A percentile compares a stretch with the other conserved stretches of the same genome.
phyloP scores from a whole-genome alignment of 1,284 basidiomycete species.

The Microbotryum intermedium region DNA sequence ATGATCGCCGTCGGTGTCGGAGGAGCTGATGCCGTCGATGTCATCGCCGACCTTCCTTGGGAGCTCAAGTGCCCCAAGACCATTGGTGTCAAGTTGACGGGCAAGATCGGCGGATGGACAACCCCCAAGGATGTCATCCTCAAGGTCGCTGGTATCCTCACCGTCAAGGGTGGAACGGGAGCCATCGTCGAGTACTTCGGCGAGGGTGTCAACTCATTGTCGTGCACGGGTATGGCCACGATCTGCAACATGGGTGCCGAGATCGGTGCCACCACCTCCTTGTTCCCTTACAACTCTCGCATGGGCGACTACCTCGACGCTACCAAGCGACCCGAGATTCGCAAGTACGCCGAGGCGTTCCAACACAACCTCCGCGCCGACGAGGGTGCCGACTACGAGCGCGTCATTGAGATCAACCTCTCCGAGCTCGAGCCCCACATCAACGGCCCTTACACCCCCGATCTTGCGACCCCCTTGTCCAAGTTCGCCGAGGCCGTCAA shows the following conservation, averaged over 20 bases:
- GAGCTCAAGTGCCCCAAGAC: slow-evolving; percentile 99
- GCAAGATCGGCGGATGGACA: slow-evolving; percentile 93
- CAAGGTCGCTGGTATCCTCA: slow-evolving; percentile 93
- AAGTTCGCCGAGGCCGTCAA: slow-evolving; percentile 86
- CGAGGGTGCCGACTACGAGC: slow-evolving; percentile 84
- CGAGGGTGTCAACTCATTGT: slow-evolving; percentile 88
- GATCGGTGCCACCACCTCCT: slow-evolving; percentile 95
- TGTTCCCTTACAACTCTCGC: slow-evolving; percentile 97
- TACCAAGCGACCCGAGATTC: slow-evolving; percentile 82
- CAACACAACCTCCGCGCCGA: slow-evolving; percentile 87
- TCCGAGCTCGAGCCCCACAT: slow-evolving; percentile 96
- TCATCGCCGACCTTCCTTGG: slow-evolving; percentile 96
- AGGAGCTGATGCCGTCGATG: slow-evolving; percentile 98
- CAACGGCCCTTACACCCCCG: slow-evolving; percentile 97
- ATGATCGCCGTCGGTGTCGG: slow-evolving; percentile 99
- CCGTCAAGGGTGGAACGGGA: slow-evolving; percentile 95
- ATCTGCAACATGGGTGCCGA: slow-evolving; percentile 99
- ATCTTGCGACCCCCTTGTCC: slow-evolving; percentile 91
- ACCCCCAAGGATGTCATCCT: slow-evolving; percentile 96
- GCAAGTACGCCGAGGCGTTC: slow-evolving; percentile 82
- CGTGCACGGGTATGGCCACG: slow-evolving; percentile 98
- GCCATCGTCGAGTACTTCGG: slow-evolving; percentile 94
- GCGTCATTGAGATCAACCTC: slow-evolving; percentile 88
- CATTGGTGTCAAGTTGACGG: slow-evolving; percentile 93
- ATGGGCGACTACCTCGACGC: slow-evolving; percentile 90